These are phyloP conservation scores for Tetracladium marchalianum DNA, from an alignment of 495 filamentous ascomycete genomes.

Conservation along the genomic window DNA sequence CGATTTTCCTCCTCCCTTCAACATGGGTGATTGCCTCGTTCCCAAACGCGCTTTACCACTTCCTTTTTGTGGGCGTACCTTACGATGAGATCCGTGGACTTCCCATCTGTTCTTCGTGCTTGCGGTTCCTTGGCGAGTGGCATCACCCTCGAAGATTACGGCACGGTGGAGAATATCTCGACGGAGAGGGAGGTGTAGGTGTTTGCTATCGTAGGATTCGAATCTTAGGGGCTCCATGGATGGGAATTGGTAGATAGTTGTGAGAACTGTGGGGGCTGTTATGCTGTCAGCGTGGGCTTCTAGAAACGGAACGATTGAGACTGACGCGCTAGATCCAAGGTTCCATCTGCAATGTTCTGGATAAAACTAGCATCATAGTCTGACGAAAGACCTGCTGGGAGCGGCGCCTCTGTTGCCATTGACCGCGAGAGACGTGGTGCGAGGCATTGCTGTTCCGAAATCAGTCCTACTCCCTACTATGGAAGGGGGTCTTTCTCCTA, in stretches of 20 bases:
- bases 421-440: conserved; percentile 41
- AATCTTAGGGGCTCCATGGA: conserved; percentile 75
- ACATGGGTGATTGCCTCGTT: conserved; percentile 70
- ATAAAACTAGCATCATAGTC: conserved; percentile 5
- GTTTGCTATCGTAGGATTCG: conserved; percentile 65
- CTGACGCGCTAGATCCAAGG: conserved; percentile 5
- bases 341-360: conserved; percentile 1
- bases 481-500: conserved; percentile 8
- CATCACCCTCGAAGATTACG: conserved; percentile 86
- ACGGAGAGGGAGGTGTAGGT: conserved; percentile 77
- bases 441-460: conserved; percentile 37
- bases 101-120: conserved; percentile 76
- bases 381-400: conserved; percentile 13
- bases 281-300: not conserved
- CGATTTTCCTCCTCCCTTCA: conserved; percentile 75
- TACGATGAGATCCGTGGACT: conserved; percentile 68
- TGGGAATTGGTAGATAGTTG: conserved; percentile 87
- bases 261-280: conserved; percentile 49
- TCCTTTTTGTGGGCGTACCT: conserved; percentile 80
- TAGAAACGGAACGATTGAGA: not conserved
- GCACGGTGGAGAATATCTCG: conserved; percentile 91
- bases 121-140: conserved; percentile 76
- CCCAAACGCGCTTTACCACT: conserved; percentile 70
- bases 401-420: conserved; percentile 67
- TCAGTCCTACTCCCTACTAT: too few relatives aligned